These are phyloP conservation scores for Brassica incana DNA, from an alignment of 345 rosid genomes.

Conservation along the genomic window DNA sequence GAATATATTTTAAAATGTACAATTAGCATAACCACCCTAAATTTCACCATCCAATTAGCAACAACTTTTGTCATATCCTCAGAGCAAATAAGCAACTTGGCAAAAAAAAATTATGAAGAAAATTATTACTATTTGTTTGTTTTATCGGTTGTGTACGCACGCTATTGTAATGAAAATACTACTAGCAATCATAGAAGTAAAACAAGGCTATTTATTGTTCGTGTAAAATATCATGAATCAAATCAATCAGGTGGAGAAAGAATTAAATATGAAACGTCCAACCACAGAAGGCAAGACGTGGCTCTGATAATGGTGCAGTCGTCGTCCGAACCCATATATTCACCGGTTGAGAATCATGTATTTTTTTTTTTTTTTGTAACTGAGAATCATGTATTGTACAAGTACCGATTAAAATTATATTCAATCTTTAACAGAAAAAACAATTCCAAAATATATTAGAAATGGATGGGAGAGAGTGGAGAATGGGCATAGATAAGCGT, in stretches of 20 bases:
- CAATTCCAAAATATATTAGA: background rate
- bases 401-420: conserved; percentile 12
- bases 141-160: background rate
- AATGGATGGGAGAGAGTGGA: conserved; percentile 20
- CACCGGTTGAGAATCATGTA: conserved; percentile 28
- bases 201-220: background rate
- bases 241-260: conserved; percentile 32
- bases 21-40: background rate
- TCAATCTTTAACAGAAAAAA: background rate
- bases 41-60: background rate
- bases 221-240: background rate
- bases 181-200: background rate
- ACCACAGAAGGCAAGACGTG: conserved; percentile 31
- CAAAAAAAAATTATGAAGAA: background rate
- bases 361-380: too few species aligned
- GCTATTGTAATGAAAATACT: background rate
- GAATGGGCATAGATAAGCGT: conserved; percentile 44
- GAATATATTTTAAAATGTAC: background rate
- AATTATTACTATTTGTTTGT: background rate
- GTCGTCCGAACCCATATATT: conserved; percentile 36
- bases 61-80: background rate
- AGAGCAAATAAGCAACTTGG: background rate
- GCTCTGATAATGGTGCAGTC: conserved; percentile 36
- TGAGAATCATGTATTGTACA: conserved; percentile 17
- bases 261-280: conserved; percentile 29